phyloP scores from a whole-genome alignment of 805 yeast species.

The Maudiozyma pseudohumilis region DNA sequence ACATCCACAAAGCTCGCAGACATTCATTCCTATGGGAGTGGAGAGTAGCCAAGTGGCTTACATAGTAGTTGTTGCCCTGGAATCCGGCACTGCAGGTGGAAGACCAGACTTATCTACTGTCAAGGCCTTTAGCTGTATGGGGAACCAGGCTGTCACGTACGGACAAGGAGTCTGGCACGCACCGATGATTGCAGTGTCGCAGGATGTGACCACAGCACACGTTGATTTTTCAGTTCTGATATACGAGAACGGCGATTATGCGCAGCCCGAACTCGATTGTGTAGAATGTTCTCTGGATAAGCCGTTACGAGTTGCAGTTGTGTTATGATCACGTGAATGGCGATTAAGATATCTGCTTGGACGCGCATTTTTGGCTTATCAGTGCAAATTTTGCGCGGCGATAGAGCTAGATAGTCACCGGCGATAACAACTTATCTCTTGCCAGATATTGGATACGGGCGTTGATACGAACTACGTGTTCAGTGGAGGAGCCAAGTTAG shows the following conservation, averaged over 20 bases:
- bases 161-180: slow-evolving; percentile 84
- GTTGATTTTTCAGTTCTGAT: slow-evolving; percentile 84
- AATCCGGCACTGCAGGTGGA: too few relatives aligned
- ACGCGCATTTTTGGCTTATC: too few relatives aligned
- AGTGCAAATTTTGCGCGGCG: too few relatives aligned
- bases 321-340: too few relatives aligned
- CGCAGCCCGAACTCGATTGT: slow-evolving; percentile 52
- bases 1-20: slow-evolving; percentile 71
- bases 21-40: neutral
- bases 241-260: slow-evolving; percentile 69
- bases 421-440: too few relatives aligned
- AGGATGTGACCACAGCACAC: slow-evolving; percentile 25
- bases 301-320: too few relatives aligned
- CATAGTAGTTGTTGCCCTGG: slow-evolving; percentile 72
- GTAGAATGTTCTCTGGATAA: slow-evolving; percentile 39
- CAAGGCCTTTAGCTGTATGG: slow-evolving; percentile 60
- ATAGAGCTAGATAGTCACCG: too few relatives aligned
- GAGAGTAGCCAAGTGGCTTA: slow-evolving; percentile 39
- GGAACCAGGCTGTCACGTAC: slow-evolving; percentile 71
- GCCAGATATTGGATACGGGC: too few relatives aligned
- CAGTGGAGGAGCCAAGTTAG: too few relatives aligned
- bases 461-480: too few relatives aligned
- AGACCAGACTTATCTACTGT: slow-evolving; percentile 55
- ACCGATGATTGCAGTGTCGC: slow-evolving; percentile 82
- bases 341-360: too few relatives aligned